Conservation (phyloP, 257 asterid genomes). For the Salvia splendens region DNA sequence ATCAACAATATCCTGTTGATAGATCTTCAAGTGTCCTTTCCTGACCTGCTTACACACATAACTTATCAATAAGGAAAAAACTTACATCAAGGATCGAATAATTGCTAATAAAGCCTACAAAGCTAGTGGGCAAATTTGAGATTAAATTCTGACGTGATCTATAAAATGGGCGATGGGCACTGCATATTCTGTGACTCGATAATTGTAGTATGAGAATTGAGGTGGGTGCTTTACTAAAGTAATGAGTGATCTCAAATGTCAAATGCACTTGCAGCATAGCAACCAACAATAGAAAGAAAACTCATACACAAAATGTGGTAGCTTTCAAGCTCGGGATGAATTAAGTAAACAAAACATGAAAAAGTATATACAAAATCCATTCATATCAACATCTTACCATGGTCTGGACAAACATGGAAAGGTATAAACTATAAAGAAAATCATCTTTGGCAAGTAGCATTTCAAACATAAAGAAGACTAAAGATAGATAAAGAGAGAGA, state of each 20-base stretch:
- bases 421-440: background rate
- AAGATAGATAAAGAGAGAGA: background rate
- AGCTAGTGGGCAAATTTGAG: background rate
- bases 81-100: background rate
- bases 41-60: conserved; percentile 62
- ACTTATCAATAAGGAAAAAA: conserved; percentile 24
- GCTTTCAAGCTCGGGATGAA: no score
- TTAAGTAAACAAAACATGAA: no score
- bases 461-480: conserved; percentile 6
- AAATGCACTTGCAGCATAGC: no score
- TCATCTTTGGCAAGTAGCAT: conserved; percentile 8
- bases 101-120: conserved; percentile 19
- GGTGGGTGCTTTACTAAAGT: background rate
- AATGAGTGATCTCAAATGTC: background rate
- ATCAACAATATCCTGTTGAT: conserved; percentile 84
- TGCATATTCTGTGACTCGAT: conserved; percentile 14
- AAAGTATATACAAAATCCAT: no score
- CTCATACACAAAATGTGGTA: no score
- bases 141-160: background rate
- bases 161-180: background rate
- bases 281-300: no score
- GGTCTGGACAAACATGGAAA: background rate
- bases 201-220: background rate
- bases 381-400: no score
- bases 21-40: conserved; percentile 77